Evolutionary conservation across 1,284 basidiomycete species (phyloP).

Genomic region (Chalciporus sp.): DNA sequence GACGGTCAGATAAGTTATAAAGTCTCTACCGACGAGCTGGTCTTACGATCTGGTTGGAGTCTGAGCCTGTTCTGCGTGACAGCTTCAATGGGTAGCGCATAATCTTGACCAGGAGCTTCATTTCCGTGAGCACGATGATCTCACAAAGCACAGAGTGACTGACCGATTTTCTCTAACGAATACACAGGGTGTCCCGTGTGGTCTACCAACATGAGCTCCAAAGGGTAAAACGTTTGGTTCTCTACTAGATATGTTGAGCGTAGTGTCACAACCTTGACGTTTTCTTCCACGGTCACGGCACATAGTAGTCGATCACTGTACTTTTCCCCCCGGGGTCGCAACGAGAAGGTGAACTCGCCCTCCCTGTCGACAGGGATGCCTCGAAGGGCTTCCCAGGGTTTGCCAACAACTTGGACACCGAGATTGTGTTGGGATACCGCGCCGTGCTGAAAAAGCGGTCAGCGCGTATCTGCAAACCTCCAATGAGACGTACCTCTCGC

Average conservation of each 20-base stretch:
- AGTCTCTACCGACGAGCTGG: not conserved
- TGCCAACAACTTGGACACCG: conserved; percentile 82
- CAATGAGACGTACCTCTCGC: conserved; percentile 70
- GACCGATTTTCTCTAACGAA: conserved; percentile 83
- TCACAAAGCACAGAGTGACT: conserved; percentile 29
- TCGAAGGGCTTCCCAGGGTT: conserved; percentile 89
- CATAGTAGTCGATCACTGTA: conserved; percentile 86
- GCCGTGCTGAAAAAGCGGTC: conserved; percentile 62
- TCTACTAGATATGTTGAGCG: conserved; percentile 93
- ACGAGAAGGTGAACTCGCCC: conserved; percentile 88
- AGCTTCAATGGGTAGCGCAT: conserved; percentile 89
- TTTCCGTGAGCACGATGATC: conserved; percentile 5
- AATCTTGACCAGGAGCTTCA: conserved; percentile 83
- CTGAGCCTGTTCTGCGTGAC: conserved; percentile 85
- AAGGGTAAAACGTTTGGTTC: conserved; percentile 90
- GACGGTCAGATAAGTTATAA: conserved; percentile 9
- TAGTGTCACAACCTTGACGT: conserved; percentile 94
- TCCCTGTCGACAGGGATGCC: conserved; percentile 93
- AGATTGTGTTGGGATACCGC: conserved; percentile 82
- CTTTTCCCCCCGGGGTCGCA: conserved; percentile 80
- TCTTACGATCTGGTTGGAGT: conserved; percentile 90
- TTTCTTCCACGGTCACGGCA: conserved; percentile 90
- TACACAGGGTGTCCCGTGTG: conserved; percentile 81
- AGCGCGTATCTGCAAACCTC: conserved; percentile 4
- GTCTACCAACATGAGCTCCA: conserved; percentile 92